Evolutionary conservation across 768 basidiomycete genomes (phyloP).

Genomic region (Cytidiella melzeri): DNA sequence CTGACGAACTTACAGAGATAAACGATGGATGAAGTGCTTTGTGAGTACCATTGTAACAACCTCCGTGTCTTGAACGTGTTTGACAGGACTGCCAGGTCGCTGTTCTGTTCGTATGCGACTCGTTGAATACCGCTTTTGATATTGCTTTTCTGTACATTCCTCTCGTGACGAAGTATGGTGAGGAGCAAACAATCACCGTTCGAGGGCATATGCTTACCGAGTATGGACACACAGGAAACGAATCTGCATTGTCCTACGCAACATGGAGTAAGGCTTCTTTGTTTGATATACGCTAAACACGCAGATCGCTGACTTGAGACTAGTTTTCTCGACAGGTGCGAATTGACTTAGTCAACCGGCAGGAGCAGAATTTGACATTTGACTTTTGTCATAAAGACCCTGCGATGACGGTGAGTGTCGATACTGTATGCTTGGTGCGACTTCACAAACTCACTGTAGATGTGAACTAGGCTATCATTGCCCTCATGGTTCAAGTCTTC

Average conservation of each 20-base stretch:
- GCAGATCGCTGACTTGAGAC: neutral
- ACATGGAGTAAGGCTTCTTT: slow-evolving; percentile 22
- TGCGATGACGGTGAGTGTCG: slow-evolving; percentile 32
- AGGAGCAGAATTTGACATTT: too few relatives aligned
- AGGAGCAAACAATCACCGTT: slow-evolving; percentile 1
- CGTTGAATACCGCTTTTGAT: slow-evolving; percentile 40
- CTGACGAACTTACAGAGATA: slow-evolving; percentile 30
- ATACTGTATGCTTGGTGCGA: neutral
- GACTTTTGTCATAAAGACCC: slow-evolving; percentile 30
- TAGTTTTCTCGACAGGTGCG: slow-evolving; percentile 38
- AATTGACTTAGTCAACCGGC: neutral
- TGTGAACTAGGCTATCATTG: slow-evolving; percentile 35
- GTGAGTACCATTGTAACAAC: slow-evolving; percentile 23
- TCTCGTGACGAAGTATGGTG: slow-evolving; percentile 42
- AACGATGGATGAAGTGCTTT: slow-evolving; percentile 38
- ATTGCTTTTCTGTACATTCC: slow-evolving; percentile 41
- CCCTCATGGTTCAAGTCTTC: slow-evolving; percentile 39
- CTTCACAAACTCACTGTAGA: neutral
- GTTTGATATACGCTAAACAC: neutral
- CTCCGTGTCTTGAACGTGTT: neutral
- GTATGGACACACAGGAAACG: slow-evolving; percentile 21
- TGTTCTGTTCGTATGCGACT: slow-evolving; percentile 42
- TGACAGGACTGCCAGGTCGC: slow-evolving; percentile 27
- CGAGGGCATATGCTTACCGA: neutral
- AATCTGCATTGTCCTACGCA: slow-evolving; percentile 20